A percentile compares a stretch with the other conserved stretches of the same genome.
Evolutionary conservation across 345 rosid species (phyloP).

Genomic region (Carallia pectinifolia): DNA sequence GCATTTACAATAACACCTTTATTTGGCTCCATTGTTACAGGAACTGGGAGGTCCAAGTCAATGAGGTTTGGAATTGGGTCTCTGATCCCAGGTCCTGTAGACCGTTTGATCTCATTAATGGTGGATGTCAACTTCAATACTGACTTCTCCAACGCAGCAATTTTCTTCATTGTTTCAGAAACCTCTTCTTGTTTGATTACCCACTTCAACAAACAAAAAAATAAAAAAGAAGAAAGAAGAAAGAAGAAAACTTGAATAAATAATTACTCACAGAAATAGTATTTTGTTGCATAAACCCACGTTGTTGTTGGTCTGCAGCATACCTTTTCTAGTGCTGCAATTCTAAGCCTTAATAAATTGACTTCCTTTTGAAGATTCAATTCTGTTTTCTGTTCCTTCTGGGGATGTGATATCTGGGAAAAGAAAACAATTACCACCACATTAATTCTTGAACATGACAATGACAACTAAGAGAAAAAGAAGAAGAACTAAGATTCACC

Average conservation of each 20-base stretch:
- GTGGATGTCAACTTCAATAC: neutral
- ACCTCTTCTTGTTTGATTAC: neutral
- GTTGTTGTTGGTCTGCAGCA: too few relatives aligned
- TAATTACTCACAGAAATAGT: too few relatives aligned
- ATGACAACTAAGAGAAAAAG: neutral
- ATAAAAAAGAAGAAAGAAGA: too few relatives aligned
- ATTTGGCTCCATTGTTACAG: neutral
- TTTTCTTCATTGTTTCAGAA: neutral
- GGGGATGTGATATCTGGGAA: too few relatives aligned
- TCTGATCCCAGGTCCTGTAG: neutral
- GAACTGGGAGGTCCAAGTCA: neutral
- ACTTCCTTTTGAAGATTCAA: neutral
- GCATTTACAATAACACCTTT: too few relatives aligned
- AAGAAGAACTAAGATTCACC: neutral
- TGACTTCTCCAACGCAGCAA: slow-evolving; percentile 1
- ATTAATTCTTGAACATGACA: neutral
- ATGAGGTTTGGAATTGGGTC: neutral
- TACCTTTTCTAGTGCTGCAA: neutral
- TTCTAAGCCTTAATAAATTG: neutral
- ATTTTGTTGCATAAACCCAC: too few relatives aligned
- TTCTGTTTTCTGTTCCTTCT: neutral
- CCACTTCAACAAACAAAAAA: neutral
- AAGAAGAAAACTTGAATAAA: too few relatives aligned
- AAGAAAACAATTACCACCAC: neutral
- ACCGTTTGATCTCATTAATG: neutral